Conservation (phyloP, 768 basidiomycete species). For the Trametes gibbosa region DNA sequence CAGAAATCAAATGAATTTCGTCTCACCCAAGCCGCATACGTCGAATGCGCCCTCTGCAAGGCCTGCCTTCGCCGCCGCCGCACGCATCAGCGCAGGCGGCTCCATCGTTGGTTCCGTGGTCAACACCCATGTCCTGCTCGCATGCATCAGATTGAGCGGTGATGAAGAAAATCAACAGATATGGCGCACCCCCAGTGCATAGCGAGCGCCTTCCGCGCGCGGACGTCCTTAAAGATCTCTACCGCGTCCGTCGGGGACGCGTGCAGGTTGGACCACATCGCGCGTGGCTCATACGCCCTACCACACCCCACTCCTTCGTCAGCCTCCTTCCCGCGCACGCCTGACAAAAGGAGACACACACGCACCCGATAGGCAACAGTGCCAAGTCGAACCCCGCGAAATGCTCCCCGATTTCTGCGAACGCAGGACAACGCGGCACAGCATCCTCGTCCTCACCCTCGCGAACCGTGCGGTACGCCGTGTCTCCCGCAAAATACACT, state of each 20-base stretch:
- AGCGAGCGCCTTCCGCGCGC: conserved; percentile 56
- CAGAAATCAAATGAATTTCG: conserved; percentile 20
- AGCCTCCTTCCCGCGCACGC: neutral
- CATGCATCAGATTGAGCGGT: neutral
- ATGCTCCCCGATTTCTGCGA: conserved; percentile 63
- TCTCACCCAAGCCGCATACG: conserved; percentile 62
- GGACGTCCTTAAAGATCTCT: conserved; percentile 59
- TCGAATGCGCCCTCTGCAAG: conserved; percentile 55
- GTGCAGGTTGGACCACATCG: conserved; percentile 58
- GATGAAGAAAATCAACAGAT: neutral
- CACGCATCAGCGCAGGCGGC: conserved; percentile 52
- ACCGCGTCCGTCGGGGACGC: conserved; percentile 69
- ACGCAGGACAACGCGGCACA: conserved; percentile 67
- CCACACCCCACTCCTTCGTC: neutral
- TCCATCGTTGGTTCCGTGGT: conserved; percentile 57
- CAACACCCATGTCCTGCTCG: conserved; percentile 48
- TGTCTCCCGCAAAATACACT: conserved; percentile 69
- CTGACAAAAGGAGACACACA: conserved; percentile 6
- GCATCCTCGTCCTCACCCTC: conserved; percentile 46
- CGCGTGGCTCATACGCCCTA: conserved; percentile 61
- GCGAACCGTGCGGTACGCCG: conserved; percentile 52
- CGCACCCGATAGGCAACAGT: conserved; percentile 67
- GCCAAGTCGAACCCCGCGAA: conserved; percentile 68
- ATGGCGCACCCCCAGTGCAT: conserved; percentile 67
- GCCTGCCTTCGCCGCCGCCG: conserved; percentile 49